Evolutionary conservation across 305 asterid species (phyloP).

Genomic region (Fraxinus baroniana): DNA sequence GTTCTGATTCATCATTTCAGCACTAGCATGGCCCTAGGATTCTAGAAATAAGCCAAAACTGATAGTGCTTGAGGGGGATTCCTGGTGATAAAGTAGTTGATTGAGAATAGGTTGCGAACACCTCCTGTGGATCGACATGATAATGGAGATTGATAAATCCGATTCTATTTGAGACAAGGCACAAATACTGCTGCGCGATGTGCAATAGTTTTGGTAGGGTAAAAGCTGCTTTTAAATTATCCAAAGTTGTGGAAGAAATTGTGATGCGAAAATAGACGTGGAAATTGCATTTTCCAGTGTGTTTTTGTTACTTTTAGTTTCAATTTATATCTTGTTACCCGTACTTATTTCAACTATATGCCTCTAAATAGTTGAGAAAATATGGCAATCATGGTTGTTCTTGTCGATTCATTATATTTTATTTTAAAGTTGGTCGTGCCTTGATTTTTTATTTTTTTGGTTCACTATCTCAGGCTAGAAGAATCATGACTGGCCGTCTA

Average conservation of each 20-base stretch:
- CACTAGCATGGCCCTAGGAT: neutral
- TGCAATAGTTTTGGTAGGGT: neutral
- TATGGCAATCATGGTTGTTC: neutral
- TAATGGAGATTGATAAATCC: neutral
- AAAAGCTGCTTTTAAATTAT: neutral
- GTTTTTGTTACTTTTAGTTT: neutral
- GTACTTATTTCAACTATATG: neutral
- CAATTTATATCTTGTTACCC: neutral
- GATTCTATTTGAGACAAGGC: neutral
- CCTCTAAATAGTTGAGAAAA: neutral
- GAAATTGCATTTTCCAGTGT: neutral
- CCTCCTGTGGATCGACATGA: neutral
- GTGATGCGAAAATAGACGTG: neutral
- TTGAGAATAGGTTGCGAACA: neutral
- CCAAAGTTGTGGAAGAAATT: neutral
- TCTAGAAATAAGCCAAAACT: neutral
- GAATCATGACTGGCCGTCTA: conserved; percentile 45
- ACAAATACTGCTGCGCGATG: neutral
- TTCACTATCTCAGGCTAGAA: conserved; percentile 36
- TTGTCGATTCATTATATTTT: neutral
- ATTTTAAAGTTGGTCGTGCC: neutral
- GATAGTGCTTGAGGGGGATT: neutral
- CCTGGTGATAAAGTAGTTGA: neutral
- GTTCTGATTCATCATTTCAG: neutral
- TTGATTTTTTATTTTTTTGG: neutral